Percentiles rank a stretch among this genome's conserved stretches.
phyloP scores from a whole-genome alignment of 2,329 filamentous ascomycete species.

The Aspergillus flavus region DNA sequence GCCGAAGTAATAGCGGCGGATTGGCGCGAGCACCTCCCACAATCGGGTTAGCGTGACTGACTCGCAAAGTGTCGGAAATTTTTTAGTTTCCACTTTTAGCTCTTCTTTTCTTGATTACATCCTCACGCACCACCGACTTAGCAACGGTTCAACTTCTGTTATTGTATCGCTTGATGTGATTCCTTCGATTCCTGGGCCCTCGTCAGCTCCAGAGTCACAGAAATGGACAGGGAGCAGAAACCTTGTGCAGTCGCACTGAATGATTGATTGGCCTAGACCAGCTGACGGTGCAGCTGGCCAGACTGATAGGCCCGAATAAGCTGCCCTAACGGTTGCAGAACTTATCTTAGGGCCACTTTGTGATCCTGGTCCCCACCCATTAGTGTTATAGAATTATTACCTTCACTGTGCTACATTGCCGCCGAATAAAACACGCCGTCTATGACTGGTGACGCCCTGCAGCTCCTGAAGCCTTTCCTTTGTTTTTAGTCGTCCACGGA shows the following conservation, averaged over 20 bases:
- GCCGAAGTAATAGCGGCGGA: background rate
- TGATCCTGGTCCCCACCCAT: background rate
- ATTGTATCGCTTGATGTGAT: background rate
- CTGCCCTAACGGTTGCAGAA: background rate
- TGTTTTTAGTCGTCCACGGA: constrained; percentile 1
- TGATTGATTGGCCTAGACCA: background rate
- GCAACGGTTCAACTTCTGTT: background rate
- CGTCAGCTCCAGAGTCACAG: background rate
- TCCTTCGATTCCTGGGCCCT: background rate
- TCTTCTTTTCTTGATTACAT: background rate
- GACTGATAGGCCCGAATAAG: background rate
- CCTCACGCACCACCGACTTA: background rate
- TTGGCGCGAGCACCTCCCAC: background rate
- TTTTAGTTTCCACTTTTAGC: background rate
- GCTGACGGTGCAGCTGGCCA: background rate
- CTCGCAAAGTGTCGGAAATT: background rate
- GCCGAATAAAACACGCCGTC: background rate
- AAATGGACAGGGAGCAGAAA: background rate
- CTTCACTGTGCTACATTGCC: background rate
- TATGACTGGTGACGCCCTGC: constrained; percentile 2
- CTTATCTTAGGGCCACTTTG: background rate
- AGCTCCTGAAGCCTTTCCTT: background rate
- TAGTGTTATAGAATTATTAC: constrained; percentile 1
- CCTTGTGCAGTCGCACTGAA: background rate
- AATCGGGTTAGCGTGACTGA: background rate